Evolutionary conservation across 495 filamentous ascomycete species (phyloP).

Genomic region (Pseudoneurospora amorphoporcata): DNA sequence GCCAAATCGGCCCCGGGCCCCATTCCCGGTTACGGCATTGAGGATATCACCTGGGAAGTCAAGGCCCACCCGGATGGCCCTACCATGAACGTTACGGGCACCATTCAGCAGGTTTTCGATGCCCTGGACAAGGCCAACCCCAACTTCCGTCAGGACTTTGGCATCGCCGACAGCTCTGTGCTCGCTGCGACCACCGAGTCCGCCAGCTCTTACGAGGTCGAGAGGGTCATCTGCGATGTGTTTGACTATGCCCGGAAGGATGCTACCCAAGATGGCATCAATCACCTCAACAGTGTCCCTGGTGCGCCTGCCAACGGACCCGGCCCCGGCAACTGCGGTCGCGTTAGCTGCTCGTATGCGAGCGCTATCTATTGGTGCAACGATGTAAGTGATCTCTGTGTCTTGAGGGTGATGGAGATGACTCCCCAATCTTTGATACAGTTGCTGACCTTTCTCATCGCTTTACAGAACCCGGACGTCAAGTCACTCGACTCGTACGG

Average conservation of each 20-base stretch:
- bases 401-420: neutral
- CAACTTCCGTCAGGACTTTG: conserved; percentile 15
- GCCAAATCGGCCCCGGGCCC: neutral
- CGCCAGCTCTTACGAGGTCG: neutral
- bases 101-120: conserved; percentile 7
- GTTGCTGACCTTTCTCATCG: neutral
- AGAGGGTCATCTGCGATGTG: neutral
- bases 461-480: neutral
- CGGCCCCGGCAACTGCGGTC: conserved; percentile 15
- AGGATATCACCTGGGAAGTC: conserved; percentile 5
- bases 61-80: conserved; percentile 2
- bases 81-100: conserved; percentile 7
- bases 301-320: conserved; percentile 9
- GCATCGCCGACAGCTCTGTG: neutral
- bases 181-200: neutral
- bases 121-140: conserved; percentile 7
- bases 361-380: conserved; percentile 23
- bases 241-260: neutral
- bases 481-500: neutral
- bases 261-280: conserved; percentile 13
- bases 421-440: neutral
- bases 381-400: conserved; percentile 8
- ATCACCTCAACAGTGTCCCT: conserved; percentile 6
- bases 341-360: conserved; percentile 14
- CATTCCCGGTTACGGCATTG: conserved; percentile 5